Conservation (phyloP, 1,284 basidiomycete genomes). For the Microbotryum intermedium region DNA sequence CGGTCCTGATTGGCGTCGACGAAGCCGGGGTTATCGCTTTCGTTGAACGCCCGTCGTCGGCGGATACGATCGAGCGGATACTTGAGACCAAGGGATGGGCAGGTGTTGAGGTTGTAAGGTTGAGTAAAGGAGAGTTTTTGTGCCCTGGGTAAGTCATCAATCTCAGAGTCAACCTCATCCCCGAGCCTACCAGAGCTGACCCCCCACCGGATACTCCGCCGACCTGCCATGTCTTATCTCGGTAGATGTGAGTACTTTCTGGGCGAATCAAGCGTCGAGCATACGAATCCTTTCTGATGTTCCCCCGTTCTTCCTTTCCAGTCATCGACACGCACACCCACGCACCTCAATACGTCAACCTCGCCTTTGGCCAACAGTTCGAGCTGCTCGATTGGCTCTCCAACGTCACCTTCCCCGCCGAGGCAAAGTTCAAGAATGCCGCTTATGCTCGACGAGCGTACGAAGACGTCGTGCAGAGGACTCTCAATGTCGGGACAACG, state of each 20-base stretch:
- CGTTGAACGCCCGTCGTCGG: conserved; percentile 52
- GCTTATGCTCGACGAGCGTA: conserved; percentile 66
- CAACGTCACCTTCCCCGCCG: conserved; percentile 79
- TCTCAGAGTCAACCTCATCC: no score
- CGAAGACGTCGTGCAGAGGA: conserved; percentile 60
- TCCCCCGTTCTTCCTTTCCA: not conserved
- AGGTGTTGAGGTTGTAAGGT: conserved; percentile 43
- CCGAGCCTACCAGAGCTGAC: no score
- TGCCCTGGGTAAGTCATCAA: conserved; percentile 59
- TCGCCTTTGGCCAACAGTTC: conserved; percentile 38
- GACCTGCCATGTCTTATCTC: no score
- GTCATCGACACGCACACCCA: conserved; percentile 50
- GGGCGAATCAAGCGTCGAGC: no score
- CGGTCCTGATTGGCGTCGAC: conserved; percentile 54
- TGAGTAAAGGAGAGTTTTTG: conserved; percentile 65
- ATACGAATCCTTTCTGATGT: not conserved
- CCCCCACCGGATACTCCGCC: no score
- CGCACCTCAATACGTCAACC: conserved; percentile 27
- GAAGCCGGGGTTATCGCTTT: conserved; percentile 57
- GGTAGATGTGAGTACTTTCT: no score
- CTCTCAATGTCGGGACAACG: conserved; percentile 67
- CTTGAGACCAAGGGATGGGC: conserved; percentile 33
- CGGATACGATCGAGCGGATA: conserved; percentile 42
- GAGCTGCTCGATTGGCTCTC: conserved; percentile 84
- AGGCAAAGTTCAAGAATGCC: conserved; percentile 65